Base-by-base conservation (phyloP, 2,329 filamentous ascomycete species). In the Penicillium sumatraense region DNA sequence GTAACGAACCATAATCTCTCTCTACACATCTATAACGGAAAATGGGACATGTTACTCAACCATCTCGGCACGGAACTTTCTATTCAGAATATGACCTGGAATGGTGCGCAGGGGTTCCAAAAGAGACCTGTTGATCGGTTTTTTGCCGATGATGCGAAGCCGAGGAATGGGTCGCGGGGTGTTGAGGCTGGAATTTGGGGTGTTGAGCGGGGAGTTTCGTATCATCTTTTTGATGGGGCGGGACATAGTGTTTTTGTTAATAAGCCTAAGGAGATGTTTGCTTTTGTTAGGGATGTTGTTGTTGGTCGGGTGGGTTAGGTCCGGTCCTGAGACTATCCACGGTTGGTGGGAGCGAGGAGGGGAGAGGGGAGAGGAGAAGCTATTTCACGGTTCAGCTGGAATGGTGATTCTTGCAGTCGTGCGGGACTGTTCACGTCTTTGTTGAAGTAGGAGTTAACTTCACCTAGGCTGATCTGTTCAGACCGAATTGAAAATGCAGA, bases 11-110 rank as follows among this genome's bases (percentile, higher is more conserved):
- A 73, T 51, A 71, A 68, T 13, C 50, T 74, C 53, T 65, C 68
- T 11, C 59, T 75, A 5, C 72, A 75, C 53, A 52, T 76, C 35
- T 76, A 72, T 50, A 66, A 68, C 10, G 73, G 73, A n/a, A 65
- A 74, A 49, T 59, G 68, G 57, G 73, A 76, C 59, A 67, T 76
- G 65, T 50, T 75, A 27, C 60, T 75, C 56, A 76, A 74, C 49
- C 71, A 76, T 56, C 44, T 72, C 47, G 74, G 72, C 3, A 66
- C 66, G 8, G 69, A 75, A 42, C 53, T 76, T 5, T 64, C 61
- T 5, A 59, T 76, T 29, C 72, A 76, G 54, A 76, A 76, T 49
- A 75, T 77, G 73, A 75, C 74, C 11, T 77, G 73, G 73, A 57
- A 63, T 27, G 72, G 73, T 4, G 57, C 54, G 3, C 72, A 74